Evolutionary conservation across 116 monocot species (phyloP).

Genomic region (Cymodocea nodosa): DNA sequence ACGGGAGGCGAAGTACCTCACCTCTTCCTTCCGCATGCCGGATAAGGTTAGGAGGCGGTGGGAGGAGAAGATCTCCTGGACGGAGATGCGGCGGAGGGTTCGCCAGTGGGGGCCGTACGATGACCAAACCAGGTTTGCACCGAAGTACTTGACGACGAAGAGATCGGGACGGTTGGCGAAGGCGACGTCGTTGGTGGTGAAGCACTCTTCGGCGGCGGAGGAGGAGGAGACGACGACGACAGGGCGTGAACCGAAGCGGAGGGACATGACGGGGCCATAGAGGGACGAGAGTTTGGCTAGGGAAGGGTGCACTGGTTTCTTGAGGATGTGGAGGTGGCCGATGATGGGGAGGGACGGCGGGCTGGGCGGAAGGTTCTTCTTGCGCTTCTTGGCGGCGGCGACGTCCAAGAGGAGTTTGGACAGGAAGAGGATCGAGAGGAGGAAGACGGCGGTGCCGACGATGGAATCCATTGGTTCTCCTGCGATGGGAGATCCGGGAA

Average conservation of each 20-base stretch:
- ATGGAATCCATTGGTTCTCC: too few relatives aligned
- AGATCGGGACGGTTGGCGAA: constrained; percentile 20
- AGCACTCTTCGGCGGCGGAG: constrained; percentile 16
- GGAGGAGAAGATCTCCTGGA: constrained; percentile 23
- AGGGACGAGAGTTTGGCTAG: constrained; percentile 2
- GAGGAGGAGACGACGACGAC: constrained; percentile 18
- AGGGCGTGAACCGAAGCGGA: constrained; percentile 12
- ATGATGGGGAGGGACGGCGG: too few relatives aligned
- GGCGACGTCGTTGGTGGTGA: constrained; percentile 14
- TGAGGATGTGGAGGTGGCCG: too few relatives aligned
- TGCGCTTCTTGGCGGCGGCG: too few relatives aligned
- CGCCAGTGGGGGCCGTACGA: constrained; percentile 20
- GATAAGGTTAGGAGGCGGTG: constrained; percentile 14
- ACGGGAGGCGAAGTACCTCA: neutral
- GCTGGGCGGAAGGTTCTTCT: too few relatives aligned
- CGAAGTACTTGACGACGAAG: constrained; percentile 7
- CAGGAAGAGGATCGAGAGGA: too few relatives aligned
- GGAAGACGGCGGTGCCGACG: too few relatives aligned
- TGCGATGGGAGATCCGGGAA: too few relatives aligned
- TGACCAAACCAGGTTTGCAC: neutral
- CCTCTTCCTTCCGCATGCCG: constrained; percentile 5
- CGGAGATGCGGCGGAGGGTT: constrained; percentile 25
- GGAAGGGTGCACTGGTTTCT: too few relatives aligned
- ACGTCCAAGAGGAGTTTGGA: too few relatives aligned
- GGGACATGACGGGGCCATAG: constrained; percentile 15